These are phyloP conservation scores for Amaranthus cruentus DNA, from an alignment of 148 eudicot genomes.

Conservation along the genomic window DNA sequence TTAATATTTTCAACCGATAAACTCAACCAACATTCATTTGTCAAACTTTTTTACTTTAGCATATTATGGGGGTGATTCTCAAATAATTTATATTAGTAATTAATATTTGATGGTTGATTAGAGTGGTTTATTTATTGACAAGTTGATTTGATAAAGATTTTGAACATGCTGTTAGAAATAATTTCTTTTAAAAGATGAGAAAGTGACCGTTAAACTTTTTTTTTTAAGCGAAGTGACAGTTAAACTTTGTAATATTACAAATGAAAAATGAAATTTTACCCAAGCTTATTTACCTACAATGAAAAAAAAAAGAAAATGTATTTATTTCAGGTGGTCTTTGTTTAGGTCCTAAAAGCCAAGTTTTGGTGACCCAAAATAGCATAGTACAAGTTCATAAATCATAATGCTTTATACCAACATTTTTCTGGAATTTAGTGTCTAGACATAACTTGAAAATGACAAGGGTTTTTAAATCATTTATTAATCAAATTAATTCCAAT, in stretches of 20 bases:
- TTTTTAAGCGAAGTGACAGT: too few relatives aligned
- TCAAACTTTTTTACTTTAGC: too few relatives aligned
- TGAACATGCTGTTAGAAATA: too few relatives aligned
- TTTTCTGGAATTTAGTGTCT: slow-evolving; percentile 7
- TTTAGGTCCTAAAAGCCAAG: slow-evolving; percentile 18
- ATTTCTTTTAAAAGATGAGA: too few relatives aligned
- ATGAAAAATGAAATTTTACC: slow-evolving; percentile 21
- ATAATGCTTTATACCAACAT: not conserved
- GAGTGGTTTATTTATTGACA: too few relatives aligned
- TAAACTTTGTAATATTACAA: not conserved
- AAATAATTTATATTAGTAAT: too few relatives aligned
- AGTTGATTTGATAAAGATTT: too few relatives aligned
- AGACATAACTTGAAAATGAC: slow-evolving; percentile 11
- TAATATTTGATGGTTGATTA: too few relatives aligned
- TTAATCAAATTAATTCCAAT: slow-evolving; percentile 9
- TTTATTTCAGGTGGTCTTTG: slow-evolving; percentile 24
- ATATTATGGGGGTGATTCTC: too few relatives aligned
- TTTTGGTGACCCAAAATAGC: slow-evolving; percentile 1
- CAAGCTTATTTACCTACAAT: not conserved
- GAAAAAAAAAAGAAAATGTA: not conserved
- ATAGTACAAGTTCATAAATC: not conserved
- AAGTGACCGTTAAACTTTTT: too few relatives aligned
- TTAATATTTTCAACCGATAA: too few relatives aligned
- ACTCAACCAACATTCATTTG: too few relatives aligned
- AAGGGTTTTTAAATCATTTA: slow-evolving; percentile 7